Conservation (phyloP, 805 yeast genomes). For the Dipodascus albidus region DNA sequence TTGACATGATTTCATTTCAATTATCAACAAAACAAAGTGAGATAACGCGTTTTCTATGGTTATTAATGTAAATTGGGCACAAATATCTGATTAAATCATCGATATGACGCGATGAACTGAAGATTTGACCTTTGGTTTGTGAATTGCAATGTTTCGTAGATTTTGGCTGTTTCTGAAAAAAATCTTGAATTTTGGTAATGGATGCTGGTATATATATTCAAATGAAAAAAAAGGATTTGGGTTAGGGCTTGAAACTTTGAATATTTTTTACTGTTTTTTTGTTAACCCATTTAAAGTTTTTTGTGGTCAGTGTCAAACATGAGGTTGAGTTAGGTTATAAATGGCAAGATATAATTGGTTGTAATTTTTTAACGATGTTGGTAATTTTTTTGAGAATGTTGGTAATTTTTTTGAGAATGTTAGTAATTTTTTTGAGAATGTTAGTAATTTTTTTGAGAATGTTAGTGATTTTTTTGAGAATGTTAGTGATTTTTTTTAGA, state of each 20-base stretch:
- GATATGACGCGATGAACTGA: background rate
- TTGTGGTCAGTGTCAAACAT: background rate
- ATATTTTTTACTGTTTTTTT: background rate
- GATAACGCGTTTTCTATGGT: background rate
- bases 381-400: background rate
- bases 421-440: background rate
- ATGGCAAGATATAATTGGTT: background rate
- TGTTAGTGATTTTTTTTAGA: no score
- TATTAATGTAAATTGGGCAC: background rate
- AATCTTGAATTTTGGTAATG: background rate
- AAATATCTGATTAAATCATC: background rate
- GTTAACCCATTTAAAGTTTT: no score
- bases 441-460: no score
- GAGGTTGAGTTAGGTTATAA: background rate
- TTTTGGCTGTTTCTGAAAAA: background rate
- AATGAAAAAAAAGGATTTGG: background rate
- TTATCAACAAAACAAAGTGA: background rate
- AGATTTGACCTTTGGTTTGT: background rate
- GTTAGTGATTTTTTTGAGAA: no score
- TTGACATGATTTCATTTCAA: background rate
- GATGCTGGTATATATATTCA: background rate
- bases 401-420: no score
- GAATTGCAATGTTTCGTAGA: background rate
- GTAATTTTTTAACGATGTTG: background rate
- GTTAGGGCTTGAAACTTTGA: background rate